phyloP scores from a whole-genome alignment of 768 basidiomycete species.

The Russula earlei region DNA sequence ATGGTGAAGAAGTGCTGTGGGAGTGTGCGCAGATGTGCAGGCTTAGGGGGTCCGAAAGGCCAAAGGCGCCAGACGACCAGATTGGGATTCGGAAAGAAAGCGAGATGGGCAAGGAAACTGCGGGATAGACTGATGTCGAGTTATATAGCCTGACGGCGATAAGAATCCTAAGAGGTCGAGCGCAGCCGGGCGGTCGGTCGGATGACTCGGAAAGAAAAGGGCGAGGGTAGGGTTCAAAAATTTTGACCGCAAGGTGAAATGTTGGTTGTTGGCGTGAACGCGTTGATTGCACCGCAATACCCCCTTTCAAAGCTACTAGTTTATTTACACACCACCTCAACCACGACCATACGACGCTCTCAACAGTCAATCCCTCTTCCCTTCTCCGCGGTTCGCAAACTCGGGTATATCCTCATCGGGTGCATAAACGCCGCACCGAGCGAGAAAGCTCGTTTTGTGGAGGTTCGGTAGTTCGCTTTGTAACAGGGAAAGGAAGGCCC shows the following conservation, averaged over 20 bases:
- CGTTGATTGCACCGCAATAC: not conserved
- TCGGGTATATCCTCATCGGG: not conserved
- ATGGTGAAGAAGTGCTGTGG: constrained; percentile 32
- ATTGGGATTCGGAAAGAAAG: constrained; percentile 4
- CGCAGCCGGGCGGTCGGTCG: not conserved
- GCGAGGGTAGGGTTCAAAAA: not conserved
- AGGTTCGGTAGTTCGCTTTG: not conserved
- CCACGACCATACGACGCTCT: not conserved
- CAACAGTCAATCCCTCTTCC: too few species aligned
- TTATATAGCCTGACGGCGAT: constrained; percentile 14
- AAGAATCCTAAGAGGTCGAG: not conserved
- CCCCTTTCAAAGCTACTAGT: not conserved
- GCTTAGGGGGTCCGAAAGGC: constrained; percentile 7
- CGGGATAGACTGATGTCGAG: not conserved
- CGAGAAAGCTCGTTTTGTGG: constrained; percentile 4
- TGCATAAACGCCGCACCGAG: constrained; percentile 2
- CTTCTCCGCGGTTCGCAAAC: not conserved
- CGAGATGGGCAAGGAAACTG: constrained; percentile 9
- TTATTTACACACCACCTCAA: not conserved
- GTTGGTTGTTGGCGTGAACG: not conserved
- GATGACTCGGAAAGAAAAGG: constrained; percentile 1
- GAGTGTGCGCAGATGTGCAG: not conserved
- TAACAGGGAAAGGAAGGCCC: not conserved
- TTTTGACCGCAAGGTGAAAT: not conserved
- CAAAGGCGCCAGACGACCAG: not conserved